Percentiles rank a stretch among this genome's conserved stretches.
phyloP scores from a whole-genome alignment of 306 rosid genomes.

The Senna siamea region DNA sequence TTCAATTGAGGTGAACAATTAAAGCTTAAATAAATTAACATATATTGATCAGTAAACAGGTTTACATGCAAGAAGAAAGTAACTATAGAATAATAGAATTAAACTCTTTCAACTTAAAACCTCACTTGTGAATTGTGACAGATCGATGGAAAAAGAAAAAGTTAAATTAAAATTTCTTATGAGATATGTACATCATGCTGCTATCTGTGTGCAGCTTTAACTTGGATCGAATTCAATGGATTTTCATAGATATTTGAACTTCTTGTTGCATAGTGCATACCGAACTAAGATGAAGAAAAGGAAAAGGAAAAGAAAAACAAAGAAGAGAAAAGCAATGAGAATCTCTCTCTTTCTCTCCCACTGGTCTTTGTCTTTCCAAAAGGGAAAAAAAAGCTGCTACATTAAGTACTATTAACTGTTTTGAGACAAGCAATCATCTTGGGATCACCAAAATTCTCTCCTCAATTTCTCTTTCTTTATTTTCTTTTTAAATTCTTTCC shows the following conservation, averaged over 20 bases:
- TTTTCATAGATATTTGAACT: background rate
- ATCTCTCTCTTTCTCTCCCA: constrained; percentile 40
- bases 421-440: constrained; percentile 53
- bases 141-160: background rate
- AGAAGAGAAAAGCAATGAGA: background rate
- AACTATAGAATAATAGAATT: too few relatives aligned
- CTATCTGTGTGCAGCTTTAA: constrained; percentile 2
- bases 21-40: too few relatives aligned
- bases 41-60: too few relatives aligned
- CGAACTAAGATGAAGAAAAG: background rate
- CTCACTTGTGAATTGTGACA: background rate
- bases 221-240: constrained; percentile 6
- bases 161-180: background rate
- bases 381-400: constrained; percentile 58
- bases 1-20: too few relatives aligned
- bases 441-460: constrained; percentile 74
- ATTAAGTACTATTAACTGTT: constrained; percentile 41
- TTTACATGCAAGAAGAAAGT: too few relatives aligned
- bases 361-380: constrained; percentile 25
- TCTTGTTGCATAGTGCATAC: background rate
- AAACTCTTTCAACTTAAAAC: too few relatives aligned
- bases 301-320: background rate
- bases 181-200: constrained; percentile 6
- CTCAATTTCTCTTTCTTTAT: constrained; percentile 38
- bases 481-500: constrained; percentile 1